Percentiles rank a stretch among this genome's conserved stretches.
Conservation (phyloP, 1,284 basidiomycete species). For the Sporisorium scitamineum region DNA sequence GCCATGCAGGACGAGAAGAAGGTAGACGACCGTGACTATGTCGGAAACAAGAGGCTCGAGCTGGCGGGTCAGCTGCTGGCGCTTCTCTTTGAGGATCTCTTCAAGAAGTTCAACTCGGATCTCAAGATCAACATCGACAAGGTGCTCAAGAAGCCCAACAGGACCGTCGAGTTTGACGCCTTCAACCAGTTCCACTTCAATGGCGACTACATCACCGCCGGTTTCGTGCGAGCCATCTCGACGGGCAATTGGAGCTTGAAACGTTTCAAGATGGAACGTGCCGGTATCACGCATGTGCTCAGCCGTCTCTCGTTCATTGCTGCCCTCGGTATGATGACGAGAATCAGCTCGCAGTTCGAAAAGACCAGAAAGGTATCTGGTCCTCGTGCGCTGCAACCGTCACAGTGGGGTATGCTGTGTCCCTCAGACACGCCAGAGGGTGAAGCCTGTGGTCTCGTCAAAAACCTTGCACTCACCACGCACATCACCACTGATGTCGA, state of each 20-base stretch:
- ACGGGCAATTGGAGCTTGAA: slow-evolving; percentile 99
- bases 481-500: slow-evolving; percentile 99
- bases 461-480: slow-evolving; percentile 99
- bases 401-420: slow-evolving; percentile 99
- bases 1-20: slow-evolving; percentile 96
- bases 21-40: slow-evolving; percentile 99
- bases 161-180: slow-evolving; percentile 95
- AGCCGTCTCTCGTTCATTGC: slow-evolving; percentile 95
- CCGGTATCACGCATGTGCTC: slow-evolving; percentile 98
- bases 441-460: slow-evolving; percentile 98
- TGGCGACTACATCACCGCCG: slow-evolving; percentile 90
- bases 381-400: slow-evolving; percentile 94
- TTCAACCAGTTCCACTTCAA: slow-evolving; percentile 90
- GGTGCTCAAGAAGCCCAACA: slow-evolving; percentile 94
- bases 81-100: slow-evolving; percentile 94
- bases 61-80: slow-evolving; percentile 96
- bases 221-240: slow-evolving; percentile 96
- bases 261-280: slow-evolving; percentile 99
- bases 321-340: slow-evolving; percentile 99
- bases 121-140: slow-evolving; percentile 97
- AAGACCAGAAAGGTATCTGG: slow-evolving; percentile 99
- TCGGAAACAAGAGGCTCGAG: slow-evolving; percentile 98
- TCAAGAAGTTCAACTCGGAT: slow-evolving; percentile 98
- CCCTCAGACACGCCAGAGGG: slow-evolving; percentile 99
- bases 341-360: slow-evolving; percentile 98